These are phyloP conservation scores for Backusella luteola DNA, from an alignment of 192 early-diverging fungal genomes.

Conservation along the genomic window DNA sequence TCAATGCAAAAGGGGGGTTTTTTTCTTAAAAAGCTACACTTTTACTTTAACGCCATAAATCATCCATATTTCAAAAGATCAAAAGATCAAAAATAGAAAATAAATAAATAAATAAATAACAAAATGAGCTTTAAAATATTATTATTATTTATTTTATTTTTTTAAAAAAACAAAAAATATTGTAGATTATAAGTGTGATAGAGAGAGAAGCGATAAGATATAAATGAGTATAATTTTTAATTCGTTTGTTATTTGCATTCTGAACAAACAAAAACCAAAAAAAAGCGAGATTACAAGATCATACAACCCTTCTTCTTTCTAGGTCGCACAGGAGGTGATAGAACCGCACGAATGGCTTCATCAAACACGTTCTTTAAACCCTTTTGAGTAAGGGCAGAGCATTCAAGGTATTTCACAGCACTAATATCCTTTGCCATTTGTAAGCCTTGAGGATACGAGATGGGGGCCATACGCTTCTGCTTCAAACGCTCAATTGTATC, in stretches of 20 bases:
- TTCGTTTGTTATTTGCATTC: background rate
- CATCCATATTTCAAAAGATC: no score
- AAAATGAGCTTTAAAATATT: background rate
- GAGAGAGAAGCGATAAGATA: background rate
- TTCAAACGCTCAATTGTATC: slow-evolving; percentile 76
- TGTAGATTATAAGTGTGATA: background rate
- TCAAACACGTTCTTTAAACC: slow-evolving; percentile 94
- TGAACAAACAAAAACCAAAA: background rate
- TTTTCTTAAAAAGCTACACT: no score
- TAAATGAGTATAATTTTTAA: background rate
- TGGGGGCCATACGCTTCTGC: slow-evolving; percentile 77
- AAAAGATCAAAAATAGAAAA: no score
- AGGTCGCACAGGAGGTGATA: slow-evolving; percentile 52
- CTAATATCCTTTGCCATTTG: slow-evolving; percentile 74
- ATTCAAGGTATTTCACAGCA: slow-evolving; percentile 86
- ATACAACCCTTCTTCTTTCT: slow-evolving; percentile 62
- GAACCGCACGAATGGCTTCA: slow-evolving; percentile 86
- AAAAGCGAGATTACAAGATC: slow-evolving; percentile 48
- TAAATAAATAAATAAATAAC: no score
- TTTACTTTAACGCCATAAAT: no score
- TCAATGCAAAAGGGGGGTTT: no score
- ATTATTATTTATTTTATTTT: background rate
- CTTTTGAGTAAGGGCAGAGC: slow-evolving; percentile 90
- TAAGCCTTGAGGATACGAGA: slow-evolving; percentile 74
- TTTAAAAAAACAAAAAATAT: background rate